A percentile compares a stretch with the other conserved stretches of the same genome.
Evolutionary conservation across 2,329 filamentous ascomycete genomes (phyloP).

Genomic region (Aspergillus uvarum): DNA sequence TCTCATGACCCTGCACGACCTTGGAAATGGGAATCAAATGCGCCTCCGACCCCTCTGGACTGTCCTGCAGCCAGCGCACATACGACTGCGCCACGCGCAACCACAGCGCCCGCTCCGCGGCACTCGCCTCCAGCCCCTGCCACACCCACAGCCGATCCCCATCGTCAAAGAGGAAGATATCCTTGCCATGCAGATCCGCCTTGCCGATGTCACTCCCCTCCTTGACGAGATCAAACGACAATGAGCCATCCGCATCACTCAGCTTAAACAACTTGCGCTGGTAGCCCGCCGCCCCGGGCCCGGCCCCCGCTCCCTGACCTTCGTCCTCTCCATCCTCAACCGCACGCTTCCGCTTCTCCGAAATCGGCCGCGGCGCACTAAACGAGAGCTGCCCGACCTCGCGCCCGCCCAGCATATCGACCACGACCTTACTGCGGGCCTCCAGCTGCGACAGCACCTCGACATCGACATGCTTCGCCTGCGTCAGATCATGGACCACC

Average conservation of each 20-base stretch:
- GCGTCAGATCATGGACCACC: slow-evolving; percentile 58
- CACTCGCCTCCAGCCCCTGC: slow-evolving; percentile 61
- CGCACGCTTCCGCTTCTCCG: slow-evolving; percentile 29
- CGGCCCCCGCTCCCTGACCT: slow-evolving; percentile 11
- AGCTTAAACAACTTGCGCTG: slow-evolving; percentile 59
- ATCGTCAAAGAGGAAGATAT: slow-evolving; percentile 63
- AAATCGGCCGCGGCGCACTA: slow-evolving; percentile 37
- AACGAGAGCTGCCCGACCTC: slow-evolving; percentile 46
- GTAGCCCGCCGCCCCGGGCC: too few relatives aligned
- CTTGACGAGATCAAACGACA: slow-evolving; percentile 60
- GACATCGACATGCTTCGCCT: slow-evolving; percentile 63
- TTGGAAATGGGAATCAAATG: slow-evolving; percentile 31
- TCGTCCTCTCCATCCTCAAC: slow-evolving; percentile 17
- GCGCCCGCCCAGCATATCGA: slow-evolving; percentile 57
- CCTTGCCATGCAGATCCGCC: slow-evolving; percentile 56
- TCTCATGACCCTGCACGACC: slow-evolving; percentile 32
- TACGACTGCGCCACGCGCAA: slow-evolving; percentile 34
- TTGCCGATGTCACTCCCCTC: slow-evolving; percentile 50
- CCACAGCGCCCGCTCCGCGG: slow-evolving; percentile 61
- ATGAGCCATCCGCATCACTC: slow-evolving; percentile 59
- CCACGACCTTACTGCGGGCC: slow-evolving; percentile 48
- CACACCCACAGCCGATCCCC: slow-evolving; percentile 65
- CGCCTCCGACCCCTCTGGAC: slow-evolving; percentile 17
- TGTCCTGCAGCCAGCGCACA: slow-evolving; percentile 27
- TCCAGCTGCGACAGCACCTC: slow-evolving; percentile 65